Evolutionary conservation across 1,139 yeast genomes (phyloP).

Genomic region (Zygosaccharomyces sapae): DNA sequence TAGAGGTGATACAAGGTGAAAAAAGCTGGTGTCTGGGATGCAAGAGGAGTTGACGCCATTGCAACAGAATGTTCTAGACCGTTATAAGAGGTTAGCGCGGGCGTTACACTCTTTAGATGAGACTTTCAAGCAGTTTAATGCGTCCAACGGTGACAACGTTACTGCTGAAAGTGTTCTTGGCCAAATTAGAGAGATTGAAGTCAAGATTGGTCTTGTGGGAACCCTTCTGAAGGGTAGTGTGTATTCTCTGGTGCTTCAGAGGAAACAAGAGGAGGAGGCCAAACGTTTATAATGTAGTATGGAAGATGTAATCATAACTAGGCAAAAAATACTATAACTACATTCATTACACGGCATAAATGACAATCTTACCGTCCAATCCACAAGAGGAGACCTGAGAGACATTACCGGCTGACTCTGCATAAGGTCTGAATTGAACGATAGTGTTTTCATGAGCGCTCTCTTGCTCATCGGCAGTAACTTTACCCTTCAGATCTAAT

Average conservation of each 20-base stretch:
- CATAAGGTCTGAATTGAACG: conserved; percentile 52
- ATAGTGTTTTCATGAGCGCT: conserved; percentile 93
- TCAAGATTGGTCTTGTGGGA: conserved; percentile 59
- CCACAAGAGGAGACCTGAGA: conserved; percentile 68
- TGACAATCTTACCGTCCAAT: conserved; percentile 84
- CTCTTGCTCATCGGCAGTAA: conserved; percentile 48
- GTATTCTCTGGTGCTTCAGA: conserved; percentile 50
- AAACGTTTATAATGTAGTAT: conserved; percentile 2
- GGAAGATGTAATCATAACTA: background rate
- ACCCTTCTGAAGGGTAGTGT: conserved; percentile 68
- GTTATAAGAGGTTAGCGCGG: conserved; percentile 26
- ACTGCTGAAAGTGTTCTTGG: conserved; percentile 33
- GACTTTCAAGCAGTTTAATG: conserved; percentile 28
- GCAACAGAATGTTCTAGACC: conserved; percentile 31
- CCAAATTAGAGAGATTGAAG: conserved; percentile 51
- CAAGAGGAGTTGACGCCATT: conserved; percentile 26
- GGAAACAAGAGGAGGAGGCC: conserved; percentile 23
- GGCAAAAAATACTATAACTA: background rate
- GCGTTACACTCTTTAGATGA: conserved; percentile 29
- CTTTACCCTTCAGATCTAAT: conserved; percentile 88
- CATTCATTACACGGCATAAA: conserved; percentile 39
- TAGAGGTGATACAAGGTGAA: background rate
- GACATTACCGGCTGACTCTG: conserved; percentile 41
- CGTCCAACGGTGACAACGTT: conserved; percentile 15
- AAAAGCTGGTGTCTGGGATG: conserved; percentile 10